A percentile compares a stretch with the other conserved stretches of the same genome.
These are phyloP conservation scores for Clarireedia monteithiana DNA, from an alignment of 2,329 filamentous ascomycete species.

Conservation along the genomic window DNA sequence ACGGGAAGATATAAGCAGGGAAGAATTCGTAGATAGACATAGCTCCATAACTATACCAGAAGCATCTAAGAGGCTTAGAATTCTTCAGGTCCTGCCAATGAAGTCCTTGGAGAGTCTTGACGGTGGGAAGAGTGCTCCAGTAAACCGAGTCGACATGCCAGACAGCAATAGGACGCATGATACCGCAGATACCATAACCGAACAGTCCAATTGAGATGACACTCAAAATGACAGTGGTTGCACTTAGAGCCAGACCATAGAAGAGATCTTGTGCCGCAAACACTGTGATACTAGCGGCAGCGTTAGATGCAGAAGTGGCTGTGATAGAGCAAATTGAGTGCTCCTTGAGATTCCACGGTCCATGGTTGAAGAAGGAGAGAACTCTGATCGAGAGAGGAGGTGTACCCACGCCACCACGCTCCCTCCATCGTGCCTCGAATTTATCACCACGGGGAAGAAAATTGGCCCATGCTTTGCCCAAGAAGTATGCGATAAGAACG, in stretches of 20 bases:
- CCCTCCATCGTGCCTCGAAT: constrained; percentile 40
- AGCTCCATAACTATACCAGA: constrained; percentile 34
- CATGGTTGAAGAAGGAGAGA: constrained; percentile 41
- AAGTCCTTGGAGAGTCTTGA: constrained; percentile 34
- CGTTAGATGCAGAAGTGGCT: constrained; percentile 45
- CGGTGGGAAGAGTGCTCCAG: constrained; percentile 34
- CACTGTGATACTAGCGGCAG: constrained; percentile 33
- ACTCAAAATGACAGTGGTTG: constrained; percentile 36
- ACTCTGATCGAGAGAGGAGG: constrained; percentile 35
- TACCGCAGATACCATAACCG: constrained; percentile 41
- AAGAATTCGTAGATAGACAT: constrained; percentile 42
- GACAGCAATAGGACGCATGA: constrained; percentile 38
- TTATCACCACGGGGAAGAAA: constrained; percentile 45
- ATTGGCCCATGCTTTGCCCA: constrained; percentile 40
- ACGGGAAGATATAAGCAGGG: constrained; percentile 40
- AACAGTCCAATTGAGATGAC: constrained; percentile 41
- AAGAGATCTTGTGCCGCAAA: constrained; percentile 40
- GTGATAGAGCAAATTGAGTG: constrained; percentile 47
- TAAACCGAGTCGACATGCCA: constrained; percentile 43
- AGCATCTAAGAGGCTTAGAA: constrained; percentile 34
- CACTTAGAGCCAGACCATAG: constrained; percentile 35
- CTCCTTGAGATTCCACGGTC: constrained; percentile 48
- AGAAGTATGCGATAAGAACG: constrained; percentile 48
- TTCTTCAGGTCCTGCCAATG: constrained; percentile 33
- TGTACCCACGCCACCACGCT: constrained; percentile 33